A percentile compares a stretch with the other conserved stretches of the same genome.
Conservation (phyloP, 1,284 basidiomycete species). For the Coniferiporia sulphurascens region DNA sequence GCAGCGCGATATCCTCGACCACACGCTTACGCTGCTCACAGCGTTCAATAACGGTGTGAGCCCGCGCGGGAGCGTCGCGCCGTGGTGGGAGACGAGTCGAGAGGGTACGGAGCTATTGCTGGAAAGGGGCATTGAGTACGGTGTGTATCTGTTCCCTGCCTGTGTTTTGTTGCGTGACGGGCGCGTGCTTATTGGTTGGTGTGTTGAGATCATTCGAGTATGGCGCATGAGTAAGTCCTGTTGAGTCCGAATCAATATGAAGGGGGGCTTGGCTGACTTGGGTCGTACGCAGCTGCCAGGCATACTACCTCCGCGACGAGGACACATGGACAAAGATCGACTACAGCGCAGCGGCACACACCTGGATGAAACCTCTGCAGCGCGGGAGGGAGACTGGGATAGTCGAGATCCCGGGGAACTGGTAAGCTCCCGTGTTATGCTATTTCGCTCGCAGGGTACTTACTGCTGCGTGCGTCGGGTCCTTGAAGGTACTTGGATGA, state of each 20-base stretch:
- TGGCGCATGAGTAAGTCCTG: slow-evolving; percentile 49
- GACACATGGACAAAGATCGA: slow-evolving; percentile 76
- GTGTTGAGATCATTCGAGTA: slow-evolving; percentile 56
- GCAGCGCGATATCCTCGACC: slow-evolving; percentile 67
- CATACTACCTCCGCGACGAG: slow-evolving; percentile 64
- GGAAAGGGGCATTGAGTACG: slow-evolving; percentile 73
- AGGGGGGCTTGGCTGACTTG: slow-evolving; percentile 2
- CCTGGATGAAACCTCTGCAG: slow-evolving; percentile 74
- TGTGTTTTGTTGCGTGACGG: too few relatives aligned
- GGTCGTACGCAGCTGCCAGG: slow-evolving; percentile 47
- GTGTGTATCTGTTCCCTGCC: slow-evolving; percentile 34
- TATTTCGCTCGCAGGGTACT: background rate
- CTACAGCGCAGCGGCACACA: slow-evolving; percentile 52
- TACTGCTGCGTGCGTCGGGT: background rate
- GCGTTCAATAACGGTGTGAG: slow-evolving; percentile 64
- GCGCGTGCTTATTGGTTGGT: background rate
- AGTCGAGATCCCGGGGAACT: slow-evolving; percentile 72
- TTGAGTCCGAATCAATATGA: slow-evolving; percentile 2
- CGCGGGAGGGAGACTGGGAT: slow-evolving; percentile 63
- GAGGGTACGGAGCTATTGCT: slow-evolving; percentile 64
- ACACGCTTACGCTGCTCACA: slow-evolving; percentile 63
- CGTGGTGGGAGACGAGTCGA: slow-evolving; percentile 77
- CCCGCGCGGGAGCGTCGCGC: slow-evolving; percentile 65
- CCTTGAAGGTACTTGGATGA: slow-evolving; percentile 56
- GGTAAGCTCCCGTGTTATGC: slow-evolving; percentile 33